Conservation (phyloP, 768 basidiomycete genomes). For the Suillus alpinus region DNA sequence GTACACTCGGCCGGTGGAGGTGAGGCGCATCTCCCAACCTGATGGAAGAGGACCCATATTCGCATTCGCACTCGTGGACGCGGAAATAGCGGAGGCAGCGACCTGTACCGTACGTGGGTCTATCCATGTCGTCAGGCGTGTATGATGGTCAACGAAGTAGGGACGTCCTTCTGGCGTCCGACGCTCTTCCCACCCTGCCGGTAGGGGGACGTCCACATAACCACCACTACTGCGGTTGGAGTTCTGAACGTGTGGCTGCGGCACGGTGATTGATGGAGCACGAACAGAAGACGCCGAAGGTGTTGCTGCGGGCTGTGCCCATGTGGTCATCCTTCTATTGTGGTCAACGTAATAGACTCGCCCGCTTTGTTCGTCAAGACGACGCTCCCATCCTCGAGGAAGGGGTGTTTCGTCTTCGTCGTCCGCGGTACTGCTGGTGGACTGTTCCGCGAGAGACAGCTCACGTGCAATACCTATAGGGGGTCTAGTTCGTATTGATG, state of each 20-base stretch:
- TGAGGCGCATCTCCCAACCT: conserved; percentile 95
- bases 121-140: conserved; percentile 87
- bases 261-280: conserved; percentile 12
- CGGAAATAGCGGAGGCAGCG: conserved; percentile 42
- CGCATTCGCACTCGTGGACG: conserved; percentile 45
- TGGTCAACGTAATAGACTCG: conserved; percentile 89
- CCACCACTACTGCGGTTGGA: conserved; percentile 15
- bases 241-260: conserved; percentile 28
- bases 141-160: conserved; percentile 74
- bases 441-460: conserved; percentile 9
- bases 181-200: conserved; percentile 90
- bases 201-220: conserved; percentile 69
- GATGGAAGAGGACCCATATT: conserved; percentile 82
- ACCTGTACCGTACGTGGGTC: conserved; percentile 68
- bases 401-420: conserved; percentile 64
- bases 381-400: conserved; percentile 82
- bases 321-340: conserved; percentile 74
- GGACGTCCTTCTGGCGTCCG: conserved; percentile 84
- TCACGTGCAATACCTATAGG: conserved; percentile 13
- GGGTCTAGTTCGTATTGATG: conserved; percentile 14
- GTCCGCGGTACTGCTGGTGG: conserved; percentile 20
- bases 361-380: conserved; percentile 61
- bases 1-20: conserved; percentile 80
- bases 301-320: conserved; percentile 52
- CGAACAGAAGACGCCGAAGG: conserved; percentile 23